Base-by-base conservation (phyloP, 345 rosid genomes). In the Balakata baccata region DNA sequence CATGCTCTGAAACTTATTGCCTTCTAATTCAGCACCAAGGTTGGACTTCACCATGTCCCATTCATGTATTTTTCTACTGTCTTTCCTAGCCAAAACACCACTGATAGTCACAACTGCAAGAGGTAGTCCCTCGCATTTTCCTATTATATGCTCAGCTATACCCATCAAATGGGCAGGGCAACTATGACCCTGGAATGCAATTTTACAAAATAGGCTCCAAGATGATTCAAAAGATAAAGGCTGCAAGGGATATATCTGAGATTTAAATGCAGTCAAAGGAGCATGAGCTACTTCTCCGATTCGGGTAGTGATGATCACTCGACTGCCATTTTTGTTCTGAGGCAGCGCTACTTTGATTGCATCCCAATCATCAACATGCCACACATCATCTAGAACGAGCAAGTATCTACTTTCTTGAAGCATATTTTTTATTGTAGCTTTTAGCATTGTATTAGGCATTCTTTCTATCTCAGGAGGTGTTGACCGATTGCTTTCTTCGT, bases 21-120 rank as follows among this genome's bases (percentile, higher is more conserved):
- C 38, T 11, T 22, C 38, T n/a, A 47, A 37, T 38, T 69, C 62
- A 69, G 34, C 62, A 3, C 61, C 62, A 37, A 37, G 72, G 53
- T 54, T 34, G 4, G 7, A 20, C 61, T 41, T 54, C 29, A 69
- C 29, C 62, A 69, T 69, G 17, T 69, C 72, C 62, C 62, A 69
- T 52, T 69, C 72, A 53, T 53, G 62, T 17, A 34, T 17, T 18
- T 39, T 52, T 1, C 62, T 37, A 1, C 5, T 53, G 10, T 34
- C 43, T 53, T 69, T 54, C 43, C 10, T 52, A 5, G 62, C 72
- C 62, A 69, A 69, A n/a, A 52, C 47, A 16, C 25, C 72, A 69
- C 72, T 52, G 17, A 69, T 53, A 11, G 72, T 45, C 29, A 54
- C 72, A 52, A 69, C 23, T 16, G 72, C 72, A 53, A 69, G 72